phyloP scores from a whole-genome alignment of 768 basidiomycete genomes.

The Pleurotus ostreatus region DNA sequence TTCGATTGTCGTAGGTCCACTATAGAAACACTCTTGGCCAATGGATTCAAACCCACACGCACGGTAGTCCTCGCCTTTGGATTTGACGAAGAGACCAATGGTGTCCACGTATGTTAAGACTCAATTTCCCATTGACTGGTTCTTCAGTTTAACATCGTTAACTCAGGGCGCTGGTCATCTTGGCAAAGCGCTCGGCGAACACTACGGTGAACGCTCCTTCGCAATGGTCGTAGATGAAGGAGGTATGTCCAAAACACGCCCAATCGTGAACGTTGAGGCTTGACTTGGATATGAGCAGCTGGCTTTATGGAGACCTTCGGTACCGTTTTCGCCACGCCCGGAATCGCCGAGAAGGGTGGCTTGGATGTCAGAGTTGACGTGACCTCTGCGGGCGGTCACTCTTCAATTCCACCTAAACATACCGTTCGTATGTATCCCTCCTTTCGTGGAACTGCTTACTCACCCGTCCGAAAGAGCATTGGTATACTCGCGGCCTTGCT shows the following conservation, averaged over 20 bases:
- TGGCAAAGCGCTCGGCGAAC: constrained; percentile 41
- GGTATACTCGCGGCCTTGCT: constrained; percentile 75
- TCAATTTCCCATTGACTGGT: neutral
- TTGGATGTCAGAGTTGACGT: constrained; percentile 61
- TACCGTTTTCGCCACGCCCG: constrained; percentile 54
- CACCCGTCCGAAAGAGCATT: constrained; percentile 49
- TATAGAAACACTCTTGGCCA: constrained; percentile 58
- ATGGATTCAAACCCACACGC: constrained; percentile 61
- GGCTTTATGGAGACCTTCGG: constrained; percentile 50
- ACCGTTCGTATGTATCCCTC: constrained; percentile 43
- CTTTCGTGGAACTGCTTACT: neutral
- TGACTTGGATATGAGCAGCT: constrained; percentile 9
- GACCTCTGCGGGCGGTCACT: constrained; percentile 75
- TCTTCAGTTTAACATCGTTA: neutral
- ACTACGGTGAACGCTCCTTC: constrained; percentile 70
- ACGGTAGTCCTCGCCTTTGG: constrained; percentile 63
- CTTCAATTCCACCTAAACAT: constrained; percentile 77
- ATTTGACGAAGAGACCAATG: constrained; percentile 73
- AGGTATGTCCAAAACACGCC: constrained; percentile 33
- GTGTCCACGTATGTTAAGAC: constrained; percentile 31
- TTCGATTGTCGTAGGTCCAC: constrained; percentile 31
- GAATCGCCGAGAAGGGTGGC: constrained; percentile 72
- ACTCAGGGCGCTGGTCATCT: constrained; percentile 54
- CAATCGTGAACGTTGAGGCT: neutral
- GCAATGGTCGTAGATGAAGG: constrained; percentile 89